Evolutionary conservation across 345 rosid species (phyloP).

Genomic region (Aquilaria malaccensis): DNA sequence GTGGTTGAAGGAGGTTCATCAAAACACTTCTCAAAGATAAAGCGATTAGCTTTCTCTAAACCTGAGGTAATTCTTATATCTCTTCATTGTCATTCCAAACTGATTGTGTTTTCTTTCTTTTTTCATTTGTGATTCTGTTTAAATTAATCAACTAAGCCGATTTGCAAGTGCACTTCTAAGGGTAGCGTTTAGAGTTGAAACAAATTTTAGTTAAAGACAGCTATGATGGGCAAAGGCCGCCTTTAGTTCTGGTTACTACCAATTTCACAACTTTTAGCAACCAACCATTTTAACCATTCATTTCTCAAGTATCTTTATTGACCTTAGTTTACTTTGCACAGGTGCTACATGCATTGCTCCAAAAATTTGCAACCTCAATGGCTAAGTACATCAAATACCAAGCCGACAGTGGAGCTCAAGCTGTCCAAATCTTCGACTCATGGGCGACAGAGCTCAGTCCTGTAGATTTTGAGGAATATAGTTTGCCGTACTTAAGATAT

Average conservation of each 20-base stretch:
- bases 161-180: background rate
- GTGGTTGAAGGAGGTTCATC: slow-evolving; percentile 97
- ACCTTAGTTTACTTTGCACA: slow-evolving; percentile 18
- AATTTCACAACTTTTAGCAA: background rate
- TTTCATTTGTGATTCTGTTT: background rate
- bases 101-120: background rate
- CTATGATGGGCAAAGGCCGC: too few relatives aligned
- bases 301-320: background rate
- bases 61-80: slow-evolving; percentile 49
- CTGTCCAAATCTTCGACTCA: slow-evolving; percentile 95
- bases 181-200: background rate
- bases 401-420: slow-evolving; percentile 89
- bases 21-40: slow-evolving; percentile 80
- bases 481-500: slow-evolving; percentile 83
- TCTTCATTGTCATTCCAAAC: background rate
- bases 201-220: too few relatives aligned
- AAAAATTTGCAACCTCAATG: slow-evolving; percentile 87
- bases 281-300: background rate
- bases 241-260: too few relatives aligned
- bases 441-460: slow-evolving; percentile 99
- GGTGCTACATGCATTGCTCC: slow-evolving; percentile 82
- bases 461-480: slow-evolving; percentile 85
- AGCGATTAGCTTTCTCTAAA: slow-evolving; percentile 84
- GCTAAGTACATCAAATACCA: slow-evolving; percentile 74
- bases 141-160: background rate